Base-by-base conservation (phyloP, 2,329 filamentous ascomycete species). In the Domatiomyces catenatus region DNA sequence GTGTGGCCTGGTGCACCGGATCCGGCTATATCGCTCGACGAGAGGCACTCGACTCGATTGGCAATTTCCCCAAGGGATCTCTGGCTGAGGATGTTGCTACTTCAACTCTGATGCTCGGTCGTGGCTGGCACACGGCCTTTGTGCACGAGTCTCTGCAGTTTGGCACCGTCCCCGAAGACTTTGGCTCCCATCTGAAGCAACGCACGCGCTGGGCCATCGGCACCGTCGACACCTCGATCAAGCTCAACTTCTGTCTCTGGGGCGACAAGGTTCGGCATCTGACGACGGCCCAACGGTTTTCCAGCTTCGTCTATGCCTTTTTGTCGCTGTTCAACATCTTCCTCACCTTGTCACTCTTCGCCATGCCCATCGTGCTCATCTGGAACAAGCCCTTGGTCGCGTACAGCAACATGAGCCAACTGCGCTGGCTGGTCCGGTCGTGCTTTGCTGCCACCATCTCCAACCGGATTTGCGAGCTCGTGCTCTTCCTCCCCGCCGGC, bases 181-280 rank as follows among this genome's bases (percentile, higher is more conserved):
- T 65, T 26, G 59, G 61, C 18, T 64, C 64, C 1, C 66, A 70
- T 53, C 57, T 67, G 19, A 65, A 66, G 18, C 67, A 69, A 56
- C 58, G 64, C 8, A 65, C 62, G 36, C 57, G 67, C 53, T 69
- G 66, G 67, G 61, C 63, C 39, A 66, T 66, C 22, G 65, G 64
- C 50, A 79, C 76, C 0, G 70, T 80, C 12, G 75, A 80, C 58
- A 79, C 75, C 0, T 74, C 76, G 0, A 68, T 77, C 58, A 79
- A 78, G 67, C 71, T 80, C 47, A 76, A 74, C 56, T 80, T 80
- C 56, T 79, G 75, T 57, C 65, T 79, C 3, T 79, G 66, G 64
- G 75, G 77, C 28, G 68, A 74, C 8, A 60, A 69, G 49, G 71
- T 79, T 26, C 67, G 67, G 51, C 58, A 72, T 36, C 78, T 81